Base-by-base conservation (phyloP, 352 stramenopile species). In the Globisporangium recalcitrans region DNA sequence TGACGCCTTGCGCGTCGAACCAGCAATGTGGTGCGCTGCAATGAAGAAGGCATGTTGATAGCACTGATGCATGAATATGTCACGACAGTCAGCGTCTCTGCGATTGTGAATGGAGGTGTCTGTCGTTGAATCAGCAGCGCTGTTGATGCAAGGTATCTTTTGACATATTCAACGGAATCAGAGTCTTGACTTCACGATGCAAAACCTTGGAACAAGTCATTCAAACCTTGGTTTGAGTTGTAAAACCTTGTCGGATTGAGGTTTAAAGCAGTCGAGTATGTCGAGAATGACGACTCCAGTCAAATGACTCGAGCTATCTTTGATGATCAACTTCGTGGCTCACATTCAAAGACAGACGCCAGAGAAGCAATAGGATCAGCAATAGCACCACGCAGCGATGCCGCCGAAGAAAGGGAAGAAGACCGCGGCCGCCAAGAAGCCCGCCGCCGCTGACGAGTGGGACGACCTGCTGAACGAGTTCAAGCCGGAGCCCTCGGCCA, bases 331-430 rank as follows among this genome's bases (percentile, higher is more conserved):
- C 34, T 42, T 42, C 34, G 34, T 42, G 34, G 34, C 34, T 42
- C 34, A 42, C 34, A 42, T 42, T 13, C 34, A 42, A 42, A 42
- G 34, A 42, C 34, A 13, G 34, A 52, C n/a, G n/a, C 27, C 6
- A 29, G 27, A 51, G 36, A 21, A 19, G 22, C 42, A 62, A 26
- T 21, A 31, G 5, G 16, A 48, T 7, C 42, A 21, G 31, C 38
- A 34, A 60, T 22, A 42, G 52, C 13, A 11, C 21, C 34, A 47
- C 6, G 13, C 61, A 52, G 31, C 34, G 22, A 94, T 94, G 85
- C 69, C 80, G 64, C 85, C 85, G 55, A 93, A 93, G 70, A 94
- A 91, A 63, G 80, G 77, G 57, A 82, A 81, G 67, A 93, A 93
- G 73, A 75, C 77, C 56, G 48, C 70, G 32, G 78, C 70, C 40